phyloP scores from a whole-genome alignment of 768 basidiomycete species.

The Hirschioporus abietinus region DNA sequence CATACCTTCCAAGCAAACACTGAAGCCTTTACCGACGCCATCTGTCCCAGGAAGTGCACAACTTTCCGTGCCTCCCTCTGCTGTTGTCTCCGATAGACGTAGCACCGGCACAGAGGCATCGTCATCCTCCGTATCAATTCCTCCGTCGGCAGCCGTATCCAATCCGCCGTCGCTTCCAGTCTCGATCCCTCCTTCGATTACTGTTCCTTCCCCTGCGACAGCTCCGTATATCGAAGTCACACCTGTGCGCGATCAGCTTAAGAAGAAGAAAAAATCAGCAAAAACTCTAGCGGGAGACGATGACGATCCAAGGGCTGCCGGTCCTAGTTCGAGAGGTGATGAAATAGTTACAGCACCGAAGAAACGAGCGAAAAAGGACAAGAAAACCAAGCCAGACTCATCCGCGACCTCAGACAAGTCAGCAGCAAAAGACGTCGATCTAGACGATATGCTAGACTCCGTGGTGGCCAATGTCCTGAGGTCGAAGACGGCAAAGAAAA shows the following conservation, averaged over 20 bases:
- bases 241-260: neutral
- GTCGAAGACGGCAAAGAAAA: slow-evolving; percentile 15
- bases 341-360: neutral
- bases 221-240: neutral
- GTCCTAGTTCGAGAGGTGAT: neutral
- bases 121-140: neutral
- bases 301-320: neutral
- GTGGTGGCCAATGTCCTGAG: slow-evolving; percentile 2
- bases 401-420: no score
- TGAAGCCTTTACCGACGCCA: neutral
- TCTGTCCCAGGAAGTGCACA: neutral
- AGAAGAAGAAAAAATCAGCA: neutral
- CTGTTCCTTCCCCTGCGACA: neutral
- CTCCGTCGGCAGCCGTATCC: neutral
- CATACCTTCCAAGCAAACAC: neutral
- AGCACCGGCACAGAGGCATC: neutral
- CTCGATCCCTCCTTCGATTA: neutral
- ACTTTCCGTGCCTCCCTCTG: neutral
- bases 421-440: neutral
- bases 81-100: neutral
- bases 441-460: neutral
- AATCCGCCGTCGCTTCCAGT: neutral
- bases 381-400: slow-evolving; percentile 17
- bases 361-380: slow-evolving; percentile 13
- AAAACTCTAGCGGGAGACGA: neutral